Conservation (phyloP, 805 yeast genomes). For the Ogataea ganodermae region DNA sequence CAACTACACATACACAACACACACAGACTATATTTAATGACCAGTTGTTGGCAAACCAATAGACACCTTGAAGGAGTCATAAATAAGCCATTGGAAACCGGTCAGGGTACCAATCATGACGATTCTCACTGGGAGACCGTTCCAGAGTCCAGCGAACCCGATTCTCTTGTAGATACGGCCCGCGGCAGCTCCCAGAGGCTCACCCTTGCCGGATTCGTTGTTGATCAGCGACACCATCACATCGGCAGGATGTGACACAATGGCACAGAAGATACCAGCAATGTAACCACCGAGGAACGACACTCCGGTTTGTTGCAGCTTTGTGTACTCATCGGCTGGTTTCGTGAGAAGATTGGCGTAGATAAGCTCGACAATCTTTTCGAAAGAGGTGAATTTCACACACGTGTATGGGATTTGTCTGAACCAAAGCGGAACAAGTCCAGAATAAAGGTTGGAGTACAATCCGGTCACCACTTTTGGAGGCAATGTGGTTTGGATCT, state of each 20-base stretch:
- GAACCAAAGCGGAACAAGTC: constrained; percentile 89
- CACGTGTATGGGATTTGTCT: constrained; percentile 98
- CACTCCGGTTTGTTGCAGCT: constrained; percentile 86
- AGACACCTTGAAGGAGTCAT: constrained; percentile 93
- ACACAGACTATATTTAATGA: constrained; percentile 19
- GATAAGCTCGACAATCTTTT: constrained; percentile 81
- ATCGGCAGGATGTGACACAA: constrained; percentile 98
- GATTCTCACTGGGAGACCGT: constrained; percentile 91
- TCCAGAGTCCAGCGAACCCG: constrained; percentile 93
- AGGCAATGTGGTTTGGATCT: constrained; percentile 90
- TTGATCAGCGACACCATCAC: constrained; percentile 95
- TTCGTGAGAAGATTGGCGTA: constrained; percentile 67
- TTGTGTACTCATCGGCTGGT: constrained; percentile 68
- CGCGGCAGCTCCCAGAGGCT: constrained; percentile 66
- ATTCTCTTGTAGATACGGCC: constrained; percentile 75
- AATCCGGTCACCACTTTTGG: constrained; percentile 69
- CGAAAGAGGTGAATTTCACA: constrained; percentile 96
- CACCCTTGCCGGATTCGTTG: constrained; percentile 64
- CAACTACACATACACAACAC: neutral
- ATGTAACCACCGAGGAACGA: constrained; percentile 94
- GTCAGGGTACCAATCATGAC: constrained; percentile 97
- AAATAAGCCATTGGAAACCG: constrained; percentile 95
- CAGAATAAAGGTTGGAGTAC: constrained; percentile 73
- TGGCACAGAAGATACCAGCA: constrained; percentile 96
- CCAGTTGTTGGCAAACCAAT: constrained; percentile 97